Evolutionary conservation across 768 basidiomycete species (phyloP), one percentile per base, ranked within the genome.

Genomic region (Phlebiopsis gigantea): DNA sequence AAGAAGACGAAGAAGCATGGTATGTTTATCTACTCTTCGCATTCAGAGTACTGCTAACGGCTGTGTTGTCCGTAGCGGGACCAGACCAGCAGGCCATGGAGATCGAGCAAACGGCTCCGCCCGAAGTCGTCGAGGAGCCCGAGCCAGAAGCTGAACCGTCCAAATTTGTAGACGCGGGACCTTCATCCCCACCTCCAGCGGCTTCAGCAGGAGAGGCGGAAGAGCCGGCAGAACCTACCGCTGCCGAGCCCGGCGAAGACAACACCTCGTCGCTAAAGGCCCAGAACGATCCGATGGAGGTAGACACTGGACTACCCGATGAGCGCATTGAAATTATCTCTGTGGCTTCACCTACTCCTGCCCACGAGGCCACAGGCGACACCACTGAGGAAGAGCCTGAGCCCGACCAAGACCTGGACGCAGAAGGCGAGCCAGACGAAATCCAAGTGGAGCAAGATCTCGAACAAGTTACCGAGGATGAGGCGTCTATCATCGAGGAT

Each of bases 1-100:
- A 67, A 64, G 19, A 86, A 85, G 71, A 76, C 74, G 31, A 71
- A 72, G 57, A 80, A 79, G 47, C 75, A 72, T 21, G 77, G 83
- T 75, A 56, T 50, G 66, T 31, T 8, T 14, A n/a, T 43, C 54
- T 31, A 9, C 47, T 57, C 42, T 53, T 53, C 19, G 59, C 57
- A 34, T 57, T 59, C 66, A 41, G 66, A 60, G 56, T 62, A 59
- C 42, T 47, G 46, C 25, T 89, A 63, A 85, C 88, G 5, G 88
- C 88, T 31, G 78, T 78, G 3, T 41, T 80, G 88, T 4, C 76
- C 79, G 49, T 77, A 81, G 68, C 87, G 84, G 69, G 75, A 74
- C 19, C 67, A 72, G 57, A 74, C 76, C 7, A 73, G 70, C 50
- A 83, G 79, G 64, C 76, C 64, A n/a, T 69, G 72, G 55, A 69